A percentile compares a stretch with the other conserved stretches of the same genome.
Evolutionary conservation across 2,329 filamentous ascomycete species (phyloP).

Genomic region (Fusarium subglutinans): DNA sequence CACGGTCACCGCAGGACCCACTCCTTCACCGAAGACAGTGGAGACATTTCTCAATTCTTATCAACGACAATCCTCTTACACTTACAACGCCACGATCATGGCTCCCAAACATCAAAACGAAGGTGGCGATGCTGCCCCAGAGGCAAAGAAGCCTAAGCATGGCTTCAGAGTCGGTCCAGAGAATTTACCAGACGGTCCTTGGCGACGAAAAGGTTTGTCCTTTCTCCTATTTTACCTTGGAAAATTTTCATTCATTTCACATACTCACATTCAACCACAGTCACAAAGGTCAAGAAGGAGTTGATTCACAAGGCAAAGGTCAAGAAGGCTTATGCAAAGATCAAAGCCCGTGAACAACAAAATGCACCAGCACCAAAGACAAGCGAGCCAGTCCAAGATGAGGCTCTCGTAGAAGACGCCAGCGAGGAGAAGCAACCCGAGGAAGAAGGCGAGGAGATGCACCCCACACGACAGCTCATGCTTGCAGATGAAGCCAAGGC

Average conservation of each 20-base stretch:
- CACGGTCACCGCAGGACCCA: conserved; percentile 8
- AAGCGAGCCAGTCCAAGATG: conserved; percentile 20
- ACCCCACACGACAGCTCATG: conserved; percentile 53
- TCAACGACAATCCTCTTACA: conserved; percentile 32
- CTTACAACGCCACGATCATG: conserved; percentile 40
- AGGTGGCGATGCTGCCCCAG: conserved; percentile 45
- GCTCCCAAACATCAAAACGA: conserved; percentile 46
- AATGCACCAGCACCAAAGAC: conserved; percentile 32
- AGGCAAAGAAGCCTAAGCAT: conserved; percentile 65
- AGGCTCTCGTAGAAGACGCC: conserved; percentile 15
- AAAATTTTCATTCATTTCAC: conserved; percentile 29
- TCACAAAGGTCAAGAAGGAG: conserved; percentile 87
- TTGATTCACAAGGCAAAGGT: conserved; percentile 93
- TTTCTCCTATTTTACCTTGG: neutral
- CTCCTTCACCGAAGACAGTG: conserved; percentile 30
- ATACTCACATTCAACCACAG: conserved; percentile 54
- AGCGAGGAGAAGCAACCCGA: conserved; percentile 24
- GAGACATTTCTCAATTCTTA: conserved; percentile 31
- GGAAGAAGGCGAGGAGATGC: conserved; percentile 43
- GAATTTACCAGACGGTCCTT: conserved; percentile 89
- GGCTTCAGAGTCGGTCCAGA: conserved; percentile 89
- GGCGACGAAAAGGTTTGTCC: conserved; percentile 75
- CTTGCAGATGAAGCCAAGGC: conserved; percentile 51
- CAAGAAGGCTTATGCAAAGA: conserved; percentile 90
- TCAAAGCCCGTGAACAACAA: conserved; percentile 67